A percentile compares a stretch with the other conserved stretches of the same genome.
Evolutionary conservation across 805 yeast species (phyloP).

Genomic region (Candida jianshihensis): DNA sequence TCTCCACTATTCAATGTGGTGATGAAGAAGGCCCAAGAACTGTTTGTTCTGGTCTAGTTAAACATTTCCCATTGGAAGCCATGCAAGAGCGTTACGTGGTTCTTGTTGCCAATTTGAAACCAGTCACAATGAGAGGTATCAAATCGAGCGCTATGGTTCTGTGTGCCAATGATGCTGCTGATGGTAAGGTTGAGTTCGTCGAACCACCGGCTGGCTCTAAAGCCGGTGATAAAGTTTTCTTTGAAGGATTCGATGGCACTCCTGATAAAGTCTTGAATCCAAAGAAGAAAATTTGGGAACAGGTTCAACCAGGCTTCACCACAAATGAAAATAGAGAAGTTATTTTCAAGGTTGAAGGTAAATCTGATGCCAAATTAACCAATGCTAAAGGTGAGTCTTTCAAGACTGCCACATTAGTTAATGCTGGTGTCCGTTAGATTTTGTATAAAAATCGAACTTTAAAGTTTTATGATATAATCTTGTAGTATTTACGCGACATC

Average conservation of each 20-base stretch:
- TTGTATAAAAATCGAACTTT: not conserved
- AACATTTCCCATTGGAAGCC: slow-evolving; percentile 81
- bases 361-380: slow-evolving; percentile 59
- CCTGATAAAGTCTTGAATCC: slow-evolving; percentile 94
- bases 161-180: slow-evolving; percentile 76
- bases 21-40: slow-evolving; percentile 97
- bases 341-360: slow-evolving; percentile 72
- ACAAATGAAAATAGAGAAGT: slow-evolving; percentile 75
- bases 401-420: slow-evolving; percentile 62
- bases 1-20: slow-evolving; percentile 94
- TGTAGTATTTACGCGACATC: too few relatives aligned
- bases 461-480: not conserved
- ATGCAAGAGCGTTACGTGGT: slow-evolving; percentile 93
- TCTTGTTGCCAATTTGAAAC: slow-evolving; percentile 92
- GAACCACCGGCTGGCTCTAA: slow-evolving; percentile 90
- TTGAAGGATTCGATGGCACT: slow-evolving; percentile 81
- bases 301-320: slow-evolving; percentile 84
- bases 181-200: slow-evolving; percentile 79
- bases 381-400: slow-evolving; percentile 75
- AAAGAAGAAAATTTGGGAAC: slow-evolving; percentile 97
- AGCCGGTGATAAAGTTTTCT: slow-evolving; percentile 95
- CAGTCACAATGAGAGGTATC: slow-evolving; percentile 96
- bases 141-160: slow-evolving; percentile 95
- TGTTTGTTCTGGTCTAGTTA: slow-evolving; percentile 94
- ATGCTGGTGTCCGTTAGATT: slow-evolving; percentile 70